phyloP scores from a whole-genome alignment of 208 protist species.

The Crithidia fasciculata region DNA sequence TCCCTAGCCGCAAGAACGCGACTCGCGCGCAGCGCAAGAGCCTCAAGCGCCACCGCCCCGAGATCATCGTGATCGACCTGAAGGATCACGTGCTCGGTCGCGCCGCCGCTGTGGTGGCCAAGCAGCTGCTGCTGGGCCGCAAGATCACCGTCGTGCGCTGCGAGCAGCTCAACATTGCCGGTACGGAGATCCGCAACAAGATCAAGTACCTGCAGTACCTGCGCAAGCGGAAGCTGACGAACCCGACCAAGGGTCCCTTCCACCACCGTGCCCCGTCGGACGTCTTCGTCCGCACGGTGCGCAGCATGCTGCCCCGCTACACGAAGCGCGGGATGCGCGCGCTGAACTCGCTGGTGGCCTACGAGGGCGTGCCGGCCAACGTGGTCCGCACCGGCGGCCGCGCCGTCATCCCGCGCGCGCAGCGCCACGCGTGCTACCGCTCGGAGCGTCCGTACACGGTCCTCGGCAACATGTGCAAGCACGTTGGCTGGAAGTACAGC shows the following conservation, averaged over 20 bases:
- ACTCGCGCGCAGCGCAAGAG: constrained; percentile 74
- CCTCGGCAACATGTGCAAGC: constrained; percentile 89
- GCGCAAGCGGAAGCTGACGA: constrained; percentile 97
- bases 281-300: constrained; percentile 96
- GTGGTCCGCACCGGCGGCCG: constrained; percentile 68
- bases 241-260: constrained; percentile 97
- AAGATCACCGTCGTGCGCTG: constrained; percentile 97
- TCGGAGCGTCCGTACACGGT: constrained; percentile 81
- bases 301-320: constrained; percentile 98
- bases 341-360: constrained; percentile 75
- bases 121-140: constrained; percentile 97
- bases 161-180: constrained; percentile 97
- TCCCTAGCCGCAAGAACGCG: constrained; percentile 70
- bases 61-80: constrained; percentile 96
- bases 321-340: constrained; percentile 85
- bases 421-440: constrained; percentile 80
- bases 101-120: constrained; percentile 97
- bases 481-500: constrained; percentile 91
- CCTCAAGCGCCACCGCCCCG: constrained; percentile 81
- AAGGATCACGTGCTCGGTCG: constrained; percentile 98
- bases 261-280: constrained; percentile 97
- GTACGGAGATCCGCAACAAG: constrained; percentile 98
- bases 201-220: constrained; percentile 94
- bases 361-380: constrained; percentile 85
- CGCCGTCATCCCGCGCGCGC: constrained; percentile 74